These are phyloP conservation scores for Malus hybrid DNA, from an alignment of 331 rosid genomes.

Conservation along the genomic window DNA sequence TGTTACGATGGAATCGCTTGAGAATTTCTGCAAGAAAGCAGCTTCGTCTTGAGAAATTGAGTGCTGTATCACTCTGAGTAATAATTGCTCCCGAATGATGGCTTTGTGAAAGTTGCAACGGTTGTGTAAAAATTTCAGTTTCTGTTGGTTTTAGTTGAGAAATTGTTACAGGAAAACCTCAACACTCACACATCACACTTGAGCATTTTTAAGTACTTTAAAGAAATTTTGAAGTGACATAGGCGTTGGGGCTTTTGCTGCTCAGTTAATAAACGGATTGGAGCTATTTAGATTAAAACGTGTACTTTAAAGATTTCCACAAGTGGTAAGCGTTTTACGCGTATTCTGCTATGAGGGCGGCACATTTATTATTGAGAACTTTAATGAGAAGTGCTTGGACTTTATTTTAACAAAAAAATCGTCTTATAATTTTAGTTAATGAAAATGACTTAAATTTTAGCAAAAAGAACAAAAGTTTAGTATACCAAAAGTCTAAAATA, in stretches of 20 bases:
- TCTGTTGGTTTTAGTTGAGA: background rate
- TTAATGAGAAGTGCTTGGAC: too few relatives aligned
- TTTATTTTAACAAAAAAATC: too few relatives aligned
- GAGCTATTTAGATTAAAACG: background rate
- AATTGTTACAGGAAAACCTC: background rate
- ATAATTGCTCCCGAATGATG: slow-evolving; percentile 1
- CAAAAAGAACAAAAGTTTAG: too few relatives aligned
- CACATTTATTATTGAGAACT: too few relatives aligned
- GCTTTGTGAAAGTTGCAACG: slow-evolving; percentile 1
- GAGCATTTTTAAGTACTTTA: background rate
- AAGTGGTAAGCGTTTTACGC: background rate
- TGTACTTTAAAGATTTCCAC: background rate
- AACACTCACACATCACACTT: background rate
- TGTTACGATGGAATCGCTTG: slow-evolving; percentile 74
- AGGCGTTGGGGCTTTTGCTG: background rate
- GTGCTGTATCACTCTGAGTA: background rate
- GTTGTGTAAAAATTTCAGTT: slow-evolving; percentile 14
- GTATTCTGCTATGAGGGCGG: background rate
- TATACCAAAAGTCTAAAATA: too few relatives aligned
- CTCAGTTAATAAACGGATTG: background rate
- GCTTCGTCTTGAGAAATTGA: slow-evolving; percentile 27
- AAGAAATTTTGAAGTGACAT: background rate
- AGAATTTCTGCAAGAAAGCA: slow-evolving; percentile 46
- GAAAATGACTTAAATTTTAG: too few relatives aligned
- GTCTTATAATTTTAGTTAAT: too few relatives aligned